Base-by-base conservation (phyloP, 257 asterid species). In the Rubia yunnanensis region DNA sequence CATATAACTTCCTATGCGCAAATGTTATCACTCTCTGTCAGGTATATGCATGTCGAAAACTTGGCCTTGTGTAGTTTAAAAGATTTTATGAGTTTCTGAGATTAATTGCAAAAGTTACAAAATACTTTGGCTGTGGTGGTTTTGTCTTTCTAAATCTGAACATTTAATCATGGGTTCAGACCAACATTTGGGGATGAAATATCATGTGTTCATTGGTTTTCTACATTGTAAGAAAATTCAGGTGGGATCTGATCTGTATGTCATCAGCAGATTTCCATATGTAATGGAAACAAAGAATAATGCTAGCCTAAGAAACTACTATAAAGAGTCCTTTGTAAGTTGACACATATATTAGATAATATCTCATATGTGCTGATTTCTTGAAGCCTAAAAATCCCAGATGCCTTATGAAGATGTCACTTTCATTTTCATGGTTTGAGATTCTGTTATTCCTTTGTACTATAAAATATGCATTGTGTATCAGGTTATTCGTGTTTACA, bases 381-480 rank as follows among this genome's bases (percentile, higher is more conserved):
- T 14, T 57, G 23, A 14, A 28, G 24, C 63, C 39, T 58, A 8
- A 58, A 20, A 54, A 30, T 11, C 53, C 23, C 17, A 3, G 17
- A 24, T 30, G 41, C 62, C 62, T 64, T 64, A 32, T 14, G 24
- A 44, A 44, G 52, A 52, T 34, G 36, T 52, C 35, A 34, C 34
- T 14, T 30, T 48, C 60, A 10, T 14, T 64, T 0, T 26, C 68
- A 60, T 22, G 39, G 66, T 64, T 20, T 60, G 64, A 3, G 28
- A 23, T 60, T 34, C 48, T 11, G 30, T 63, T 53, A 71, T 69
- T 66, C 73, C 70, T 54, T n/a, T 18, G 3, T 17, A 5, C 27
- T 57, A 31, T n/a, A n/a, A n/a, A n/a, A n/a, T n/a, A n/a, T n/a
- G n/a, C n/a, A n/a, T n/a, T n/a, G n/a, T 13, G 20, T 5, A 28